A percentile compares a stretch with the other conserved stretches of the same genome.
These are phyloP conservation scores for Filobasidium wieringae DNA, from an alignment of 768 basidiomycete genomes.

Conservation along the genomic window DNA sequence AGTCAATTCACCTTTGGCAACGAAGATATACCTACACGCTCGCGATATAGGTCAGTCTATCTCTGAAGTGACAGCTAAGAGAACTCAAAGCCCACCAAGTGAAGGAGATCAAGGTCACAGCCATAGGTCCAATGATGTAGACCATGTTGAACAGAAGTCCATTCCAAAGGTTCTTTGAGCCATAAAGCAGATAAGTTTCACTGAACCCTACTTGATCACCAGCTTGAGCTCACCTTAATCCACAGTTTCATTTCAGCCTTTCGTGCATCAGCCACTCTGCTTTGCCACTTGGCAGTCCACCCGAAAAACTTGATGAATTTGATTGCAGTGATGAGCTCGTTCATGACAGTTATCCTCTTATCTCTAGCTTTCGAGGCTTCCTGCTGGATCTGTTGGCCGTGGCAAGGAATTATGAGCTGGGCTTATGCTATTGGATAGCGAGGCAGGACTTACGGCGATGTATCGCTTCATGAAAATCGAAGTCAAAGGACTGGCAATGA, in stretches of 20 bases:
- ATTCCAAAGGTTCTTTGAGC: slow-evolving; percentile 4
- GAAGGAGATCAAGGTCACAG: slow-evolving; percentile 8
- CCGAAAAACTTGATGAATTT: slow-evolving; percentile 18
- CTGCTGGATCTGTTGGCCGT: slow-evolving; percentile 7
- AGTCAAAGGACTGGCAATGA: slow-evolving; percentile 61
- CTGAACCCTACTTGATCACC: neutral
- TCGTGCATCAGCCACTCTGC: slow-evolving; percentile 8
- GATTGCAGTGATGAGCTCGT: slow-evolving; percentile 53
- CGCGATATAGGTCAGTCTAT: neutral
- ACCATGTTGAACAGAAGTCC: slow-evolving; percentile 6
- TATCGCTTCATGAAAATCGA: slow-evolving; percentile 52
- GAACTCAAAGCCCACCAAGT: neutral
- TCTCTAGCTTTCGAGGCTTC: slow-evolving; percentile 46
- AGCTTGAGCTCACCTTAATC: neutral
- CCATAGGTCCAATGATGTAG: slow-evolving; percentile 2
- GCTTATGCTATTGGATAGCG: neutral
- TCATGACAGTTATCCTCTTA: slow-evolving; percentile 63
- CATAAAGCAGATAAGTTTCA: neutral
- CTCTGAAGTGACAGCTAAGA: neutral
- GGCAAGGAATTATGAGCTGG: neutral
- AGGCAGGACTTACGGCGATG: slow-evolving; percentile 45
- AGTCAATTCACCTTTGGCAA: slow-evolving; percentile 61
- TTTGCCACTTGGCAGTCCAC: slow-evolving; percentile 8
- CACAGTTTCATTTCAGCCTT: slow-evolving; percentile 7
- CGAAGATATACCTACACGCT: slow-evolving; percentile 56